phyloP scores from a whole-genome alignment of 441 rosid species.

The Pelargonium citronellum region DNA sequence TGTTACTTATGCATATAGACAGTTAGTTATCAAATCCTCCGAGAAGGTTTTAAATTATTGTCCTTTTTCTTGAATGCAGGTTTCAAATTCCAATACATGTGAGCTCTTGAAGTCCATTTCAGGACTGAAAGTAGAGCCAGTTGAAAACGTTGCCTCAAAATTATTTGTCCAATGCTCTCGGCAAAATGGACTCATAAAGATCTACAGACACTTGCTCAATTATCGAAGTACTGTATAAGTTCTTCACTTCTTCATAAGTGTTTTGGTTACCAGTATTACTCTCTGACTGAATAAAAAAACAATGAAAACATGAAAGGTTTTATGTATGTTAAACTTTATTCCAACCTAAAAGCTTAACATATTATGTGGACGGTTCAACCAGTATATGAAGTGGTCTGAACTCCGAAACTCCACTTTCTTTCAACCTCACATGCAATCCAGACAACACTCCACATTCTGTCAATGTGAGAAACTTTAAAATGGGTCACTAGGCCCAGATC shows the following conservation, averaged over 20 bases:
- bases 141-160: slow-evolving; percentile 85
- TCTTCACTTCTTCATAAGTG: slow-evolving; percentile 10
- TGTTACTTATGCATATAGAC: neutral
- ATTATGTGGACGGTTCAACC: too few species aligned
- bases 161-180: slow-evolving; percentile 97
- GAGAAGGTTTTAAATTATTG: slow-evolving; percentile 12
- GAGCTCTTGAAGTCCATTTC: slow-evolving; percentile 82
- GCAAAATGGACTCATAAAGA: slow-evolving; percentile 83
- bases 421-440: too few species aligned
- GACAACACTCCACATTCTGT: too few species aligned
- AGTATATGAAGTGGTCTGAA: too few species aligned
- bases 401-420: too few species aligned
- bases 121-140: slow-evolving; percentile 81
- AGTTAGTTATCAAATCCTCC: neutral
- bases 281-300: too few species aligned
- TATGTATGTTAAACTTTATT: too few species aligned
- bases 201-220: slow-evolving; percentile 88
- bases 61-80: slow-evolving; percentile 42
- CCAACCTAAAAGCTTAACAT: too few species aligned
- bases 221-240: slow-evolving; percentile 57
- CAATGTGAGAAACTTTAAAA: too few species aligned
- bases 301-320: too few species aligned
- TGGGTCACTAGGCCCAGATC: too few species aligned
- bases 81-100: slow-evolving; percentile 67
- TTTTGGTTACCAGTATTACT: slow-evolving; percentile 8